Conservation (phyloP, 352 stramenopile genomes). For the Pythium oligandrum region DNA sequence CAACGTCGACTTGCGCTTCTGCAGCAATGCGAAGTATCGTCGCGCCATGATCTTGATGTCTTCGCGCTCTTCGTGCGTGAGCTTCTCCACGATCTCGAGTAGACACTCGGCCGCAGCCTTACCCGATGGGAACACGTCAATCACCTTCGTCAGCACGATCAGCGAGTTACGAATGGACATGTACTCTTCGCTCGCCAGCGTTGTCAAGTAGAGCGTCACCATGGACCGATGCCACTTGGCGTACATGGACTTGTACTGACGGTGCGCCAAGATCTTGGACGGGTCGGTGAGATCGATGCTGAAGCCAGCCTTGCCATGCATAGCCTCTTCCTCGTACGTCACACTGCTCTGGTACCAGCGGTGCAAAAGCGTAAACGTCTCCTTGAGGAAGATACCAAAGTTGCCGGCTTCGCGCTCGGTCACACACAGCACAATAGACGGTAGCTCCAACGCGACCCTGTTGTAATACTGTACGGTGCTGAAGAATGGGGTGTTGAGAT, state of each 20-base stretch:
- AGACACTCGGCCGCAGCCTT: conserved; percentile 54
- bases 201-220: conserved; percentile 56
- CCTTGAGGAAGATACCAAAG: conserved; percentile 84
- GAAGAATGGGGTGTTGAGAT: conserved; percentile 65
- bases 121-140: conserved; percentile 76
- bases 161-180: conserved; percentile 85
- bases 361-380: conserved; percentile 61
- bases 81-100: conserved; percentile 53
- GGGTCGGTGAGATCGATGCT: conserved; percentile 66
- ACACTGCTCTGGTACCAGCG: conserved; percentile 77
- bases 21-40: conserved; percentile 79
- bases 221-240: conserved; percentile 71
- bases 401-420: conserved; percentile 83
- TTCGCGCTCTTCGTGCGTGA: conserved; percentile 80
- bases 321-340: conserved; percentile 75
- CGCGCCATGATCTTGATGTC: conserved; percentile 90
- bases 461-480: conserved; percentile 81
- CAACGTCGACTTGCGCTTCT: conserved; percentile 64
- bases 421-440: conserved; percentile 71
- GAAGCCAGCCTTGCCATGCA: conserved; percentile 70
- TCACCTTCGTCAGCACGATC: conserved; percentile 85
- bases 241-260: conserved; percentile 76
- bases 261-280: conserved; percentile 48
- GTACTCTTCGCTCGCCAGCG: conserved; percentile 64
- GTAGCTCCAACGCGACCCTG: conserved; percentile 73